Evolutionary conservation across 2,329 filamentous ascomycete species (phyloP).

Genomic region (Macrophomina tecta): DNA sequence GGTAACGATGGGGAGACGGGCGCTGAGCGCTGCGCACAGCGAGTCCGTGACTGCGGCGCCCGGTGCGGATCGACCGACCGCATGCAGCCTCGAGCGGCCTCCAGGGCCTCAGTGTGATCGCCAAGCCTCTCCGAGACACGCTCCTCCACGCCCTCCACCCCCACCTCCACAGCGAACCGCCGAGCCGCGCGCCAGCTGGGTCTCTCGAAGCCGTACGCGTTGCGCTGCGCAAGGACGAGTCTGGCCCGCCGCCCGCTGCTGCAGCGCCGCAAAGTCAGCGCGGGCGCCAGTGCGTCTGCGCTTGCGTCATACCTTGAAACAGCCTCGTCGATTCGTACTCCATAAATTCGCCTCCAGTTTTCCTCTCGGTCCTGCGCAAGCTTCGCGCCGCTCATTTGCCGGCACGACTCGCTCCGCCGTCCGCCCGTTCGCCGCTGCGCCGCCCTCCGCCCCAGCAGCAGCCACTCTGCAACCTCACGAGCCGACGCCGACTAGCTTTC

Average conservation of each 20-base stretch:
- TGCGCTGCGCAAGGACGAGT: neutral
- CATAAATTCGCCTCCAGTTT: neutral
- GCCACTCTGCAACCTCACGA: conserved; percentile 8
- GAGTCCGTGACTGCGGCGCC: conserved; percentile 22
- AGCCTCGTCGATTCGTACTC: neutral
- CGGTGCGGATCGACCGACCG: conserved; percentile 20
- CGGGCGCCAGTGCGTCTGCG: neutral
- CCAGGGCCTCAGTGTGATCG: conserved; percentile 24
- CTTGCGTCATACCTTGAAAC: conserved; percentile 8
- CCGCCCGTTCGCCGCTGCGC: conserved; percentile 1
- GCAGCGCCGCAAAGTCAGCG: neutral
- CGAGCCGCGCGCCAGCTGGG: conserved; percentile 13
- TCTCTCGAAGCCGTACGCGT: conserved; percentile 12
- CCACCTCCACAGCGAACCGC: neutral
- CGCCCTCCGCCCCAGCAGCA: conserved; percentile 4
- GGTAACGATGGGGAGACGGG: conserved; percentile 21
- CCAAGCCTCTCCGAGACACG: conserved; percentile 17
- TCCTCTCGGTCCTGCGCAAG: conserved; percentile 5
- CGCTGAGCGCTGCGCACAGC: conserved; percentile 18
- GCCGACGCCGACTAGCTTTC: conserved; percentile 5
- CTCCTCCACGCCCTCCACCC: conserved; percentile 10
- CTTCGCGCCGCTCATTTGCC: conserved; percentile 15
- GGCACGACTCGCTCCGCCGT: conserved; percentile 19
- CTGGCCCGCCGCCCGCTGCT: conserved; percentile 6
- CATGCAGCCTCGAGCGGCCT: conserved; percentile 26